phyloP scores from a whole-genome alignment of 441 rosid genomes.

The Omphalea diandra region DNA sequence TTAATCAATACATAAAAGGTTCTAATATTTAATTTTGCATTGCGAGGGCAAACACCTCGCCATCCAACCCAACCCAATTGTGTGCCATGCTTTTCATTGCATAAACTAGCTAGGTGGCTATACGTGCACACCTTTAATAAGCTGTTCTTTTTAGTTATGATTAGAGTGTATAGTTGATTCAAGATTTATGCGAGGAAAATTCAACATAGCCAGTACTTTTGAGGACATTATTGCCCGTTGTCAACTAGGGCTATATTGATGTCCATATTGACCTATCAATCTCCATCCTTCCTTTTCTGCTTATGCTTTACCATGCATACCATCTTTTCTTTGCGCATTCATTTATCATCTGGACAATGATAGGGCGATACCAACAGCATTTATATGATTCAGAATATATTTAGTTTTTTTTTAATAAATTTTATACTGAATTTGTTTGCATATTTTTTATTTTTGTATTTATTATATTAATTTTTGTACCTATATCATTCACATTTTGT shows the following conservation, averaged over 20 bases:
- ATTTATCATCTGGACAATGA: not conserved
- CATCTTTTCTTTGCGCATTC: conserved; percentile 19
- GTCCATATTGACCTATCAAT: conserved; percentile 34
- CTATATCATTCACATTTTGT: too few species aligned
- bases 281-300: conserved; percentile 37
- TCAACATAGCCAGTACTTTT: conserved; percentile 21
- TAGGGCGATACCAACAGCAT: too few species aligned
- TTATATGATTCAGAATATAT: too few species aligned
- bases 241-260: conserved; percentile 36
- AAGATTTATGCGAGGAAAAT: conserved; percentile 13
- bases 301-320: conserved; percentile 44
- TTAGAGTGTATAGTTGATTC: not conserved
- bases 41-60: too few species aligned
- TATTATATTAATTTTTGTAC: too few species aligned
- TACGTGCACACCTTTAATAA: not conserved
- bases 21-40: too few species aligned
- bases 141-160: conserved; percentile 15
- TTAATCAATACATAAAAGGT: too few species aligned
- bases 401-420: too few species aligned
- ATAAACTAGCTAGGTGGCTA: not conserved
- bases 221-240: conserved; percentile 14
- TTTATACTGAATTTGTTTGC: too few species aligned
- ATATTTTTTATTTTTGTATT: too few species aligned
- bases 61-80: too few species aligned
- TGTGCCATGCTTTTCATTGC: too few species aligned